Conservation (phyloP, 176 grass and related monocot species). For the Pontederia crassipes region DNA sequence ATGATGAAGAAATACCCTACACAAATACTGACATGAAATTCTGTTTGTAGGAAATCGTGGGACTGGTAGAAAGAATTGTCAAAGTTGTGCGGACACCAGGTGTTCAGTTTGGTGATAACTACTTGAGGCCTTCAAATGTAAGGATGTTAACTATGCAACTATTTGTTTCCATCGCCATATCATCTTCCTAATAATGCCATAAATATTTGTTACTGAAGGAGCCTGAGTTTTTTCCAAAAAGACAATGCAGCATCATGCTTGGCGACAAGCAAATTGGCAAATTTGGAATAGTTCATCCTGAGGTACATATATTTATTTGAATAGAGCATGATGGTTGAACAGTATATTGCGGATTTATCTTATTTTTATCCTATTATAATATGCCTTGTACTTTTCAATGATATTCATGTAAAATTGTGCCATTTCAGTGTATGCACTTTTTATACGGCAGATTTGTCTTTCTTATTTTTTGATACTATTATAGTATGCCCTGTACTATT, state of each 20-base stretch:
- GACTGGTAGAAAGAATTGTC: conserved; percentile 85
- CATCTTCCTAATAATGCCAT: conserved; percentile 11
- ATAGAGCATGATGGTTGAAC: neutral
- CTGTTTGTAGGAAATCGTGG: conserved; percentile 72
- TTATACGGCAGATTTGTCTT: no score
- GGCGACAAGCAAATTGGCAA: conserved; percentile 66
- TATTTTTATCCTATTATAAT: no score
- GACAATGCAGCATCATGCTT: conserved; percentile 67
- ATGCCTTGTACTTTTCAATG: no score
- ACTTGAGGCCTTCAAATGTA: conserved; percentile 61
- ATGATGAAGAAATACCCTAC: neutral
- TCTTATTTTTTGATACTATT: no score
- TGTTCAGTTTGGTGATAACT: conserved; percentile 40
- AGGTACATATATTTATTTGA: conserved; percentile 33
- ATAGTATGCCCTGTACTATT: no score
- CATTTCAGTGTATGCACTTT: no score
- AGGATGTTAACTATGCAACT: conserved; percentile 9
- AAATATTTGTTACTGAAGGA: conserved; percentile 30
- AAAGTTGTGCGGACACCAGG: conserved; percentile 50
- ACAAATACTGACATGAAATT: neutral
- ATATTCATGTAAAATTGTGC: no score
- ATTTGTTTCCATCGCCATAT: neutral
- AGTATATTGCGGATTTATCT: no score
- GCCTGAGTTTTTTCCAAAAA: conserved; percentile 83
- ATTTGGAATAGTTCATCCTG: conserved; percentile 74